A percentile compares a stretch with the other conserved stretches of the same genome.
phyloP scores from a whole-genome alignment of 805 yeast genomes.

The Hemisphaericaspora nanyangensis region DNA sequence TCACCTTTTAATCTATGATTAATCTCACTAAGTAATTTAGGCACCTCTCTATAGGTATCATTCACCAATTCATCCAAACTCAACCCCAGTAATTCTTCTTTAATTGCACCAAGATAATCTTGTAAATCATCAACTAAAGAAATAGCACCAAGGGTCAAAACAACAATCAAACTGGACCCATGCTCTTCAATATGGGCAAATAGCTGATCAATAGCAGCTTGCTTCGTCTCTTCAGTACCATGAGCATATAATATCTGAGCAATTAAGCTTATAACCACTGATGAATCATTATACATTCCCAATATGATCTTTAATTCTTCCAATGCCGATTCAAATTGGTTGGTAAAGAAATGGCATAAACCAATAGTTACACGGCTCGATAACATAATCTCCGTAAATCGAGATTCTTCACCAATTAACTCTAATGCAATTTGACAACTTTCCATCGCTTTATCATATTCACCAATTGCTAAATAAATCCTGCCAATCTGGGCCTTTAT shows the following conservation, averaged over 20 bases:
- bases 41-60: conserved; percentile 55
- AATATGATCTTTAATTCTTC: conserved; percentile 65
- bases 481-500: conserved; percentile 73
- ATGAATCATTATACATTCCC: conserved; percentile 48
- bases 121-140: conserved; percentile 58
- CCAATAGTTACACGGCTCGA: conserved; percentile 75
- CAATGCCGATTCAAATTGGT: conserved; percentile 62
- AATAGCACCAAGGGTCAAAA: conserved; percentile 76
- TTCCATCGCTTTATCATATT: conserved; percentile 58
- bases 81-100: conserved; percentile 58
- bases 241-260: conserved; percentile 78
- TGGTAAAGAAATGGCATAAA: conserved; percentile 58
- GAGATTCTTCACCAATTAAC: conserved; percentile 31
- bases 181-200: conserved; percentile 57
- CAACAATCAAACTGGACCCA: conserved; percentile 66
- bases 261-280: conserved; percentile 64
- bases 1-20: conserved; percentile 33
- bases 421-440: conserved; percentile 54
- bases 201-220: conserved; percentile 81
- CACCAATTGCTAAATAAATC: conserved; percentile 55
- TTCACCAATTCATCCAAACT: conserved; percentile 42
- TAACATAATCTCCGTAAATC: conserved; percentile 22
- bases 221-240: conserved; percentile 71
- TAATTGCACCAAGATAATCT: conserved; percentile 59
- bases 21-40: conserved; percentile 54